Percentiles rank a stretch among this genome's conserved stretches.
Conservation (phyloP, 148 eudicot species). For the Heliosperma pusillum region DNA sequence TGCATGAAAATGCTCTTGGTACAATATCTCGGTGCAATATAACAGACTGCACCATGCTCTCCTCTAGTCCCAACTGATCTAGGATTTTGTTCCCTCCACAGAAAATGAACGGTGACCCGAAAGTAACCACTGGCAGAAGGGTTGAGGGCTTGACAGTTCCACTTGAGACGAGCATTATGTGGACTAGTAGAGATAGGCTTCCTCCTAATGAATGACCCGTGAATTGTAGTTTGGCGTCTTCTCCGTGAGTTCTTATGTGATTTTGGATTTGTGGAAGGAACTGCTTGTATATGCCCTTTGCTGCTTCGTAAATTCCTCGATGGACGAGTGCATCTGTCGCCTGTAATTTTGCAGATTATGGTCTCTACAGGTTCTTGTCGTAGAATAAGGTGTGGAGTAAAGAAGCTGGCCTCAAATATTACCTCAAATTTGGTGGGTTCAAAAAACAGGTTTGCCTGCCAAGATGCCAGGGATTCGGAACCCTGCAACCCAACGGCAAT, state of each 20-base stretch:
- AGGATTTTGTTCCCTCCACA: constrained; percentile 70
- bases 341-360: constrained; percentile 29
- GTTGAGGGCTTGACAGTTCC: constrained; percentile 41
- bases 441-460: constrained; percentile 83
- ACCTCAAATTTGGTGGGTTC: constrained; percentile 83
- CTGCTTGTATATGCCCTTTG: constrained; percentile 80
- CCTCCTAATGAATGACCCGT: constrained; percentile 93
- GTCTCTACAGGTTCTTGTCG: not conserved
- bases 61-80: constrained; percentile 48
- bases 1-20: constrained; percentile 88
- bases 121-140: constrained; percentile 67
- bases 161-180: constrained; percentile 66
- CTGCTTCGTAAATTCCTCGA: constrained; percentile 92
- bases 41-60: constrained; percentile 57
- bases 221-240: constrained; percentile 64
- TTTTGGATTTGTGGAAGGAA: constrained; percentile 66
- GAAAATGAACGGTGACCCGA: constrained; percentile 78
- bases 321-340: constrained; percentile 72
- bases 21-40: constrained; percentile 91
- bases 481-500: constrained; percentile 46
- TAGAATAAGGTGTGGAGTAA: not conserved
- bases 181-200: constrained; percentile 67
- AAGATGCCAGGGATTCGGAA: constrained; percentile 67
- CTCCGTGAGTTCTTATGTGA: constrained; percentile 44
- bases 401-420: constrained; percentile 8